Percentiles rank a stretch among this genome's conserved stretches.
Evolutionary conservation across 1,284 basidiomycete species (phyloP).

Genomic region (Trichosporon asahii): DNA sequence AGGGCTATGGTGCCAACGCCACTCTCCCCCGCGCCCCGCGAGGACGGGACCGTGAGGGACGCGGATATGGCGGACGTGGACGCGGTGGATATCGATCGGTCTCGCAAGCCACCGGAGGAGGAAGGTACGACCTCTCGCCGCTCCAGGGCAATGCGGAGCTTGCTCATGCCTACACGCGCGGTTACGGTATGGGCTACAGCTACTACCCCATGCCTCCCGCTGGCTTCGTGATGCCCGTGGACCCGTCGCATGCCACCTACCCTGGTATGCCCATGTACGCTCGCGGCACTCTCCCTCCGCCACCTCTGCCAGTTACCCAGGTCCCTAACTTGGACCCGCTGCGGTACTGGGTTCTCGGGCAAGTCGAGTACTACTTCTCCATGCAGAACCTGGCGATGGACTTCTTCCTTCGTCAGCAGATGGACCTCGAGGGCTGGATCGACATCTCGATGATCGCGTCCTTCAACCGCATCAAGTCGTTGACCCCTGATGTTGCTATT

Average conservation of each 20-base stretch:
- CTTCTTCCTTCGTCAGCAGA: conserved; percentile 77
- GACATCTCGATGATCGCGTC: conserved; percentile 72
- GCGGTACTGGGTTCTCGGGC: conserved; percentile 66
- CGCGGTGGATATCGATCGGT: conserved; percentile 19
- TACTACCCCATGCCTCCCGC: conserved; percentile 31
- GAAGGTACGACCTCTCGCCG: conserved; percentile 20
- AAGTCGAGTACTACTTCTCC: conserved; percentile 82
- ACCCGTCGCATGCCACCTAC: conserved; percentile 10
- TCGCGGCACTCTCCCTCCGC: conserved; percentile 40
- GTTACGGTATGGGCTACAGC: conserved; percentile 33
- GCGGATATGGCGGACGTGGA: conserved; percentile 32
- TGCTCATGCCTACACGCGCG: conserved; percentile 26
- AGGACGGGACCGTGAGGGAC: conserved; percentile 33
- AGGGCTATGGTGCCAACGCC: conserved; percentile 22
- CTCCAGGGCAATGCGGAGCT: conserved; percentile 18
- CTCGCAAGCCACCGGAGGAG: conserved; percentile 16
- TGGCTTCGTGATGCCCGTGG: conserved; percentile 19
- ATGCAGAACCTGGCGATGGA: conserved; percentile 80
- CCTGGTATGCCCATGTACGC: conserved; percentile 14
- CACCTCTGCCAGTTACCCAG: conserved; percentile 60
- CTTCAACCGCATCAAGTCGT: conserved; percentile 74
- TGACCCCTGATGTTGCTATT: conserved; percentile 65
- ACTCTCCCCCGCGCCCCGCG: conserved; percentile 31
- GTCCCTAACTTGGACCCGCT: conserved; percentile 61
- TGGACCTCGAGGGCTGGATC: conserved; percentile 87